Percentiles rank a stretch among this genome's conserved stretches.
phyloP scores from a whole-genome alignment of 1,139 yeast genomes.

The Yamadazyma aaseri region DNA sequence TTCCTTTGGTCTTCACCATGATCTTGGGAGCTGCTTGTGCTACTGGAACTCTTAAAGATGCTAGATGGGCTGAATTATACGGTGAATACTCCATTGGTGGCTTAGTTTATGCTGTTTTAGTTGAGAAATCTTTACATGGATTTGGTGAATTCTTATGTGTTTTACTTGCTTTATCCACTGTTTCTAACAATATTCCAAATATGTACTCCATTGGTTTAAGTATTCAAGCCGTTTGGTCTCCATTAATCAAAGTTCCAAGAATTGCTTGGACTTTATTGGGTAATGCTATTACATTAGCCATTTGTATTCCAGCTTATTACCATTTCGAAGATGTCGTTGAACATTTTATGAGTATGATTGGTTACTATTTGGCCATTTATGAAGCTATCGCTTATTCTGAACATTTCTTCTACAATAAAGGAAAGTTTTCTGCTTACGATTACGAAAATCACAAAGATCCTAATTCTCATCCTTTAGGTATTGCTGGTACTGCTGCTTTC shows the following conservation, averaged over 20 bases:
- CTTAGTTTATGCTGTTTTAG: conserved; percentile 72
- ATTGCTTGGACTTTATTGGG: conserved; percentile 77
- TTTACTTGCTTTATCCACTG: conserved; percentile 74
- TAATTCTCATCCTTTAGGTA: conserved; percentile 64
- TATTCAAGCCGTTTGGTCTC: conserved; percentile 80
- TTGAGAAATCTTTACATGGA: conserved; percentile 75
- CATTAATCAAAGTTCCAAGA: conserved; percentile 73
- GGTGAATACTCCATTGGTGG: conserved; percentile 70
- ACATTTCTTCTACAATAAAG: conserved; percentile 73
- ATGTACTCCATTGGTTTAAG: conserved; percentile 86
- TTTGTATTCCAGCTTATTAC: conserved; percentile 85
- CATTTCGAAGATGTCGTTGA: conserved; percentile 69
- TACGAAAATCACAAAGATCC: conserved; percentile 59
- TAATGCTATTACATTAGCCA: conserved; percentile 74
- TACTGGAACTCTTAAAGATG: conserved; percentile 53
- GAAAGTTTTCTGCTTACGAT: conserved; percentile 59
- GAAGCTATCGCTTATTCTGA: conserved; percentile 69
- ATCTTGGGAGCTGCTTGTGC: conserved; percentile 87
- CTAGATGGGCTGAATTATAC: conserved; percentile 54
- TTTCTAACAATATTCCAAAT: conserved; percentile 89
- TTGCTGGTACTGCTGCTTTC: conserved; percentile 76
- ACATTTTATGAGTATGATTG: conserved; percentile 86
- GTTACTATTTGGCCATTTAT: conserved; percentile 88
- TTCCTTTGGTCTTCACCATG: conserved; percentile 72
- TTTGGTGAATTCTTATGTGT: conserved; percentile 92